phyloP scores from a whole-genome alignment of 352 stramenopile genomes.

The Phytophthora sp. region DNA sequence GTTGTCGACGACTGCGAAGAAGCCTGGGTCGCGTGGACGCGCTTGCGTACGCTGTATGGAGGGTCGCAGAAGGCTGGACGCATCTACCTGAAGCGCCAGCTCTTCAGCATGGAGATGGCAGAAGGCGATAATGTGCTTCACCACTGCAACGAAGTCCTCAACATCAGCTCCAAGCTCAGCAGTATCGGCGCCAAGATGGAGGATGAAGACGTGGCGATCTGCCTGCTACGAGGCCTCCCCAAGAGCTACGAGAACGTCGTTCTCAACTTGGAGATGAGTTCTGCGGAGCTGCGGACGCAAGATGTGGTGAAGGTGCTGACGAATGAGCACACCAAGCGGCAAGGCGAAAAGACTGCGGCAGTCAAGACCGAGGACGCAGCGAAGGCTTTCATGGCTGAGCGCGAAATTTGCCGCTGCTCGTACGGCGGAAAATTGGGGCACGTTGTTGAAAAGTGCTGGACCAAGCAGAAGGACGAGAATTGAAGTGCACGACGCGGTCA shows the following conservation, averaged over 20 bases:
- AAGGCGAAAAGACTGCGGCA: constrained; percentile 6
- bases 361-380: constrained; percentile 19
- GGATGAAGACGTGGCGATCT: neutral
- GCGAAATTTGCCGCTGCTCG: constrained; percentile 3
- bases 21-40: constrained; percentile 8
- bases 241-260: constrained; percentile 1
- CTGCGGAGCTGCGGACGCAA: neutral
- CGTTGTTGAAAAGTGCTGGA: constrained; percentile 14
- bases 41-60: constrained; percentile 7
- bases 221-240: neutral
- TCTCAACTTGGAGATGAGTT: neutral
- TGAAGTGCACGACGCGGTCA: neutral
- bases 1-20: constrained; percentile 18
- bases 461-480: constrained; percentile 27
- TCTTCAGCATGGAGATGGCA: constrained; percentile 23
- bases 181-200: neutral
- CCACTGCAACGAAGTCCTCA: constrained; percentile 17
- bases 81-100: constrained; percentile 27
- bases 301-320: constrained; percentile 4
- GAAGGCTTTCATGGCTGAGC: constrained; percentile 20
- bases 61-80: constrained; percentile 20
- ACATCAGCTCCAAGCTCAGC: constrained; percentile 16
- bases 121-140: constrained; percentile 23
- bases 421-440: constrained; percentile 22
- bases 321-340: constrained; percentile 20